Conservation (phyloP, 768 basidiomycete genomes). For the Peribolospora kevripleyi region DNA sequence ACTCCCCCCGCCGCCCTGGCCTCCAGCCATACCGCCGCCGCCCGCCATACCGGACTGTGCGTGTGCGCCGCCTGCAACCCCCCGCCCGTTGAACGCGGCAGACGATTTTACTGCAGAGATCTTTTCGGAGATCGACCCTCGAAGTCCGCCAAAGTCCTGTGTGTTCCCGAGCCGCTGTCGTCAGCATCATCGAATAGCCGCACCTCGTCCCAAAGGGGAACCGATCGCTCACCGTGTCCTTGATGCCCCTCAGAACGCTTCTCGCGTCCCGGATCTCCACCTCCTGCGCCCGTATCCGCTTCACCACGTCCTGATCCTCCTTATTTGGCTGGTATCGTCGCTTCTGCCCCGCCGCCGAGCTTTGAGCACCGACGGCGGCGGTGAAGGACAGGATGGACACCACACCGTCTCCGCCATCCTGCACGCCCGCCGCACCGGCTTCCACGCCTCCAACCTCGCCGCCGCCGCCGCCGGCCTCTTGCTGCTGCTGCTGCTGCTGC, state of each 20-base stretch:
- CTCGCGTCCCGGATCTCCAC: slow-evolving; percentile 13
- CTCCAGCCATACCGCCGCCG: no score
- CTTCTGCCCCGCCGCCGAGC: slow-evolving; percentile 24
- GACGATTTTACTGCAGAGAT: slow-evolving; percentile 30
- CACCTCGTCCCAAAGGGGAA: no score
- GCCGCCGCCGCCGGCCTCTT: no score
- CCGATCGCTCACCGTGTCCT: slow-evolving; percentile 60
- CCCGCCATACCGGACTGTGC: no score
- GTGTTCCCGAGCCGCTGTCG: no score
- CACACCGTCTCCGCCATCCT: no score
- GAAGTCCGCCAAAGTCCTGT: no score
- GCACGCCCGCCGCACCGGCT: slow-evolving; percentile 24
- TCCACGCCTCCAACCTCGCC: slow-evolving; percentile 18
- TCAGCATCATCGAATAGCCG: no score
- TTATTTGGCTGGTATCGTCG: slow-evolving; percentile 53
- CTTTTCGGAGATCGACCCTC: slow-evolving; percentile 63
- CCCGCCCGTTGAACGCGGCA: neutral
- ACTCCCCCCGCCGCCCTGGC: neutral
- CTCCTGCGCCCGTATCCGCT: slow-evolving; percentile 37
- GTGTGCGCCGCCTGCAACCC: no score
- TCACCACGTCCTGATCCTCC: slow-evolving; percentile 60
- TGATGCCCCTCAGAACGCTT: slow-evolving; percentile 17
- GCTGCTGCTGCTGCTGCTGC: slow-evolving; percentile 1
- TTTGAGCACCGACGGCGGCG: neutral
- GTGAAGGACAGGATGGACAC: no score